phyloP scores from a whole-genome alignment of 23 red algal genomes.

The Chondrus crispus region DNA sequence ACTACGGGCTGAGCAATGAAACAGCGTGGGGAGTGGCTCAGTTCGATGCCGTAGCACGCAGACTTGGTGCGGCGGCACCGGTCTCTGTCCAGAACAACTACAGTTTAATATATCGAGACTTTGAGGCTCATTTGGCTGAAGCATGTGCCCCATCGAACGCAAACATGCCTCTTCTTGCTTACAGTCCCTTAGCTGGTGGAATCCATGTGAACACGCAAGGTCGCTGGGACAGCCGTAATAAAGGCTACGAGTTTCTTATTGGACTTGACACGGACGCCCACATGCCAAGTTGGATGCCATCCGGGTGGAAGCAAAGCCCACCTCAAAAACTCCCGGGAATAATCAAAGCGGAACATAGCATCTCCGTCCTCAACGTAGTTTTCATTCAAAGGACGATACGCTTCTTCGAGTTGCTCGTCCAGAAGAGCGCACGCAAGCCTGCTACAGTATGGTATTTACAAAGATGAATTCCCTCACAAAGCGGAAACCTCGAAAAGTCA shows the following conservation, averaged over 20 bases:
- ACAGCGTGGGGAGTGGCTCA: constrained; percentile 69
- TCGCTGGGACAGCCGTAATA: constrained; percentile 86
- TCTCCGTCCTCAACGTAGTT: constrained; percentile 99
- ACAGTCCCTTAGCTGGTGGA: constrained; percentile 73
- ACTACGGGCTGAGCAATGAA: constrained; percentile 93
- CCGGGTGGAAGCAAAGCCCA: constrained; percentile 95
- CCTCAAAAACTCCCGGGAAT: constrained; percentile 83
- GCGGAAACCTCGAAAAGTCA: too few species aligned
- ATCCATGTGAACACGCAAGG: constrained; percentile 4
- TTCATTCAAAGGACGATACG: constrained; percentile 77
- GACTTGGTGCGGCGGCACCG: constrained; percentile 29
- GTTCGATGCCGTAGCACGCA: constrained; percentile 22
- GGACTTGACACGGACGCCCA: constrained; percentile 86
- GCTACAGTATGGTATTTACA: too few species aligned
- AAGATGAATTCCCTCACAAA: too few species aligned
- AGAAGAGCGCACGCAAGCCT: too few species aligned
- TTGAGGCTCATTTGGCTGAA: constrained; percentile 73
- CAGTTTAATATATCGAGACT: constrained; percentile 76
- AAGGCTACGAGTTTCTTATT: constrained; percentile 85
- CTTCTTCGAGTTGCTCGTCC: constrained; percentile 78
- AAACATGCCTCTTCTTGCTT: constrained; percentile 64
- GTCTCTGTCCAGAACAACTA: constrained; percentile 91
- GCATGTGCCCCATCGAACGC: constrained; percentile 58
- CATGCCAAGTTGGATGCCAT: constrained; percentile 80
- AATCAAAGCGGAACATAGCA: constrained; percentile 98